Conservation (phyloP, 2,329 filamentous ascomycete genomes). For the Colletotrichum karsti region DNA sequence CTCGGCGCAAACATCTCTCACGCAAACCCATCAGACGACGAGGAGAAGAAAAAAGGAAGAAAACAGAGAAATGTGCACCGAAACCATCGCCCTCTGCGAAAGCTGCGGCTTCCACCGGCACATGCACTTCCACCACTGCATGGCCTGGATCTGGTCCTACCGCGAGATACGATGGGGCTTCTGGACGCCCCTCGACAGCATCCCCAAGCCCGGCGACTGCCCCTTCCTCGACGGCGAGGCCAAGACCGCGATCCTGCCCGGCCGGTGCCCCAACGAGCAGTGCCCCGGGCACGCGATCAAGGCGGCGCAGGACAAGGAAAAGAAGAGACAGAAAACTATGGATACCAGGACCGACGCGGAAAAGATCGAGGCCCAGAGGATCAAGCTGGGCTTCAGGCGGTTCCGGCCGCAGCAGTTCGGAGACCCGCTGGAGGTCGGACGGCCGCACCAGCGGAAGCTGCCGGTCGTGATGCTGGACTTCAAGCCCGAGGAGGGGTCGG, state of each 20-base stretch:
- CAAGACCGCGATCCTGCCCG: constrained; percentile 17
- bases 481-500: not conserved
- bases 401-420: not conserved
- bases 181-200: constrained; percentile 4
- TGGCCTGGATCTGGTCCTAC: constrained; percentile 10
- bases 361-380: constrained; percentile 74
- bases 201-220: constrained; percentile 20
- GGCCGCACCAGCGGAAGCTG: constrained; percentile 16
- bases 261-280: constrained; percentile 17
- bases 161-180: constrained; percentile 17
- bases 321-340: constrained; percentile 61
- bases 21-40: too few relatives aligned
- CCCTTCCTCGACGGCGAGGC: constrained; percentile 16
- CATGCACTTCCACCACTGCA: constrained; percentile 29
- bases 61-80: constrained; percentile 31
- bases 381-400: constrained; percentile 17
- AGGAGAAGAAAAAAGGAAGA: too few relatives aligned
- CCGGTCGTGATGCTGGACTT: constrained; percentile 8
- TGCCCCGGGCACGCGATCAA: constrained; percentile 11
- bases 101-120: constrained; percentile 27
- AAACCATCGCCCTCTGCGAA: constrained; percentile 27
- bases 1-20: not conserved
- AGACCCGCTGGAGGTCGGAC: constrained; percentile 20
- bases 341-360: constrained; percentile 90
- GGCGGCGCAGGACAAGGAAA: constrained; percentile 1